Evolutionary conservation across 2,329 filamentous ascomycete genomes (phyloP).

Genomic region (Microsporum ferrugineum): DNA sequence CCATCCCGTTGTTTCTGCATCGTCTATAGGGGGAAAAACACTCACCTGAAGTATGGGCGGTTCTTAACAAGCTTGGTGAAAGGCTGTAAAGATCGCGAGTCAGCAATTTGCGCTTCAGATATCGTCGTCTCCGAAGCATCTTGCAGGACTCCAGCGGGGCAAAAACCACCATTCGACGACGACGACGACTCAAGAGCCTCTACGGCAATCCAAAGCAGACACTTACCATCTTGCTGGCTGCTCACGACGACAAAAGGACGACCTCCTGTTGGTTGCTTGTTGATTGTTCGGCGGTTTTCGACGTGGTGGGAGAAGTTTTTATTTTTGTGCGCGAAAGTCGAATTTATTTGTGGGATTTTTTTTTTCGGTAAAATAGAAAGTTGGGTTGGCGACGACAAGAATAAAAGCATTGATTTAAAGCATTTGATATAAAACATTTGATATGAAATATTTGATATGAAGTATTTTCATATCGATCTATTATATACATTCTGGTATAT

Average conservation of each 20-base stretch:
- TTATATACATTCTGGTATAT: too few relatives aligned
- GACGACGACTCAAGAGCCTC: not conserved
- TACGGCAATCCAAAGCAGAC: conserved; percentile 13
- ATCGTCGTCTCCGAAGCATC: conserved; percentile 74
- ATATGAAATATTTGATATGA: too few relatives aligned
- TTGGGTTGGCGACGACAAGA: conserved; percentile 30
- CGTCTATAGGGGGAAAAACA: conserved; percentile 15
- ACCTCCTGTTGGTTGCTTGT: not conserved
- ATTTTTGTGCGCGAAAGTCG: conserved; percentile 15
- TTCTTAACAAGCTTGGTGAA: conserved; percentile 96
- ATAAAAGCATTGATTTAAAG: too few relatives aligned
- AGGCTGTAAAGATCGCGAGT: conserved; percentile 64
- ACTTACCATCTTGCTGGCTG: conserved; percentile 38
- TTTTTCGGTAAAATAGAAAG: conserved; percentile 25
- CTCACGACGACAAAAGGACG: conserved; percentile 14
- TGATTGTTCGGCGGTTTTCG: not conserved
- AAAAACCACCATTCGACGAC: not conserved
- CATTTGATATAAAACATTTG: too few relatives aligned
- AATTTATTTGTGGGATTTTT: conserved; percentile 28
- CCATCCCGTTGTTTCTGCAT: conserved; percentile 2
- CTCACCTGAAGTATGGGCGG: conserved; percentile 97
- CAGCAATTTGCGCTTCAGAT: conserved; percentile 99
- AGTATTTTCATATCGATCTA: too few relatives aligned
- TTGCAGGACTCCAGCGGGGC: conserved; percentile 52
- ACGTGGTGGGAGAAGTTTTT: conserved; percentile 23